Conservation (phyloP, 371 early-diverging fungal species). For the Catenaria anguillulae region DNA sequence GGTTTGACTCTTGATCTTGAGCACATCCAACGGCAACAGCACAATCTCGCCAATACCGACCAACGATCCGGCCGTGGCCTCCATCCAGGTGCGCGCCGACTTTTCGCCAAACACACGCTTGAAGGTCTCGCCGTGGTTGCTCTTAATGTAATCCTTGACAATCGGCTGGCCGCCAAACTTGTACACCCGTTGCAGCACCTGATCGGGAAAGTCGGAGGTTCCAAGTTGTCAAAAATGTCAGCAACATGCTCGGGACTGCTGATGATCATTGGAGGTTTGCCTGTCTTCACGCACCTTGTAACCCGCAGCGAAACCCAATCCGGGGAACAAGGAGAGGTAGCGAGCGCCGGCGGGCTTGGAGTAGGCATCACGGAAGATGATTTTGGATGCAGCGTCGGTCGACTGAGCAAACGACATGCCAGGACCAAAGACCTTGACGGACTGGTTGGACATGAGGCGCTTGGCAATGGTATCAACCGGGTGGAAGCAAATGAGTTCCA, state of each 20-base stretch:
- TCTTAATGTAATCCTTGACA: constrained; percentile 79
- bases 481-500: constrained; percentile 90
- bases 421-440: constrained; percentile 38
- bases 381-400: constrained; percentile 43
- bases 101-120: constrained; percentile 70
- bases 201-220: too few relatives aligned
- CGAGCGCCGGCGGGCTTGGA: constrained; percentile 50
- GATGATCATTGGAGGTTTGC: too few relatives aligned
- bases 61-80: constrained; percentile 87
- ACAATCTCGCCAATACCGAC: constrained; percentile 95
- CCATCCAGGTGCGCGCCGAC: constrained; percentile 88
- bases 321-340: constrained; percentile 89
- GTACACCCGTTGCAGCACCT: too few relatives aligned
- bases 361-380: constrained; percentile 80
- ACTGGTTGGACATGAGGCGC: constrained; percentile 62
- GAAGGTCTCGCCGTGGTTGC: constrained; percentile 60
- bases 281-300: constrained; percentile 91
- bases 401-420: constrained; percentile 42
- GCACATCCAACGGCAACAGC: constrained; percentile 83
- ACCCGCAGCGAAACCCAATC: constrained; percentile 91
- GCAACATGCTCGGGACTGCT: too few relatives aligned
- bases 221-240: too few relatives aligned
- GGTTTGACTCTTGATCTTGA: constrained; percentile 94
- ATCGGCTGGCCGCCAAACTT: constrained; percentile 90
- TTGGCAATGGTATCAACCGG: constrained; percentile 97